Conservation (phyloP, 1,284 basidiomycete genomes). For the Microbotryum violaceum region DNA sequence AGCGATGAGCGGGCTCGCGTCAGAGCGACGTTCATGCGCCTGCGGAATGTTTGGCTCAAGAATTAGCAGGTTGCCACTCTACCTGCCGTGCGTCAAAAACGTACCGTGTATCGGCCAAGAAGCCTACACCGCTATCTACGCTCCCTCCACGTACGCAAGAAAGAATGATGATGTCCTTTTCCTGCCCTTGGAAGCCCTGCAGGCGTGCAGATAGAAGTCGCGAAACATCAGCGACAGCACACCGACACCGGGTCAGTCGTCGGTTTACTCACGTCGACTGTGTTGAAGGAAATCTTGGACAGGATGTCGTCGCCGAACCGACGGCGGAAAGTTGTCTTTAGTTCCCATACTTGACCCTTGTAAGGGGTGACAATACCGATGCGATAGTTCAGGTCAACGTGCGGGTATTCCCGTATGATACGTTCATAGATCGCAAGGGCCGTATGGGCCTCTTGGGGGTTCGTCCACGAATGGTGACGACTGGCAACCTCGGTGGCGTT, state of each 20-base stretch:
- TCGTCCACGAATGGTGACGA: conserved; percentile 63
- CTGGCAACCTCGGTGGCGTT: conserved; percentile 43
- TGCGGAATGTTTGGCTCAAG: conserved; percentile 25
- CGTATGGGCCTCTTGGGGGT: conserved; percentile 65
- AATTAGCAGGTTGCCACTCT: background rate
- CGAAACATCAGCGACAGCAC: background rate
- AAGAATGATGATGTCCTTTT: conserved; percentile 91
- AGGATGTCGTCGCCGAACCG: conserved; percentile 67
- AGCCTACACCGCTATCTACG: conserved; percentile 70
- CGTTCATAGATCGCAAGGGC: conserved; percentile 73
- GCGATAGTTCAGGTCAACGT: conserved; percentile 51
- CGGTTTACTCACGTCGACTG: conserved; percentile 53
- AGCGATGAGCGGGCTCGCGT: conserved; percentile 91
- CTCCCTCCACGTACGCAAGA: conserved; percentile 69
- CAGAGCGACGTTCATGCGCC: conserved; percentile 95
- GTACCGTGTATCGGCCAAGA: conserved; percentile 50
- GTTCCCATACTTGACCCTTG: conserved; percentile 74
- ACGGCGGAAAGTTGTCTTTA: conserved; percentile 62
- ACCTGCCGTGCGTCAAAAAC: background rate
- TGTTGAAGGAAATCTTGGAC: conserved; percentile 82
- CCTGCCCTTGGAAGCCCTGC: conserved; percentile 92
- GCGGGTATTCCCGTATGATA: conserved; percentile 57
- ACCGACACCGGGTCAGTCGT: background rate
- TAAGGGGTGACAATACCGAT: conserved; percentile 95
- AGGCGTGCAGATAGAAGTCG: background rate